phyloP scores from a whole-genome alignment of 2,329 filamentous ascomycete species.

The Penicillium glabrum region DNA sequence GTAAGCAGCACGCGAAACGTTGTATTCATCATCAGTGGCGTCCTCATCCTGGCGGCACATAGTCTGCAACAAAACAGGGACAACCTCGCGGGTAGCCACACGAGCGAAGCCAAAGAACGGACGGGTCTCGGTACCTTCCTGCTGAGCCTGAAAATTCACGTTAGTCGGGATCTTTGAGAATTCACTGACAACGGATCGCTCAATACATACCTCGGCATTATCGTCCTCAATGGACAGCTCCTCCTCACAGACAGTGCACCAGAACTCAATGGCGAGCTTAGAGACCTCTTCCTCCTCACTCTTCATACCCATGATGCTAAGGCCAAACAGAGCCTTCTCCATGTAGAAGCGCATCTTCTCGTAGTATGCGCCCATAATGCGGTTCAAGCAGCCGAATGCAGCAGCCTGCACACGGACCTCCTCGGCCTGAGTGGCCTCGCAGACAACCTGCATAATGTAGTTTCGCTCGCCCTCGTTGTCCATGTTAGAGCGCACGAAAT shows the following conservation, averaged over 20 bases:
- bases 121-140: constrained; percentile 78
- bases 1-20: constrained; percentile 90
- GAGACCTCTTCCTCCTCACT: constrained; percentile 95
- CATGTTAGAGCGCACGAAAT: constrained; percentile 98
- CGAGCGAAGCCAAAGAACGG: constrained; percentile 95
- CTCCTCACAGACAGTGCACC: constrained; percentile 99
- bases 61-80: constrained; percentile 83
- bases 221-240: constrained; percentile 98
- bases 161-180: not conserved
- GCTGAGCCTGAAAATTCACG: constrained; percentile 49
- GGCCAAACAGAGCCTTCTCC: constrained; percentile 97
- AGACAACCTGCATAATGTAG: constrained; percentile 99
- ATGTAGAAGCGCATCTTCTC: constrained; percentile 99
- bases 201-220: constrained; percentile 68
- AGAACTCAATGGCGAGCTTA: constrained; percentile 97
- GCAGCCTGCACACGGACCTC: constrained; percentile 92
- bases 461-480: constrained; percentile 99
- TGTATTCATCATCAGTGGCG: constrained; percentile 95
- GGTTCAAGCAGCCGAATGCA: constrained; percentile 94
- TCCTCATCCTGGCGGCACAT: constrained; percentile 98
- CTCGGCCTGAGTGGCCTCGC: constrained; percentile 92
- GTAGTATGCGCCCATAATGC: constrained; percentile 98
- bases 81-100: constrained; percentile 89
- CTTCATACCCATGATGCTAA: constrained; percentile 99
- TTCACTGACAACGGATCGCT: not conserved